Evolutionary conservation across 805 yeast species (phyloP).

Genomic region (Candida yuanshanica): DNA sequence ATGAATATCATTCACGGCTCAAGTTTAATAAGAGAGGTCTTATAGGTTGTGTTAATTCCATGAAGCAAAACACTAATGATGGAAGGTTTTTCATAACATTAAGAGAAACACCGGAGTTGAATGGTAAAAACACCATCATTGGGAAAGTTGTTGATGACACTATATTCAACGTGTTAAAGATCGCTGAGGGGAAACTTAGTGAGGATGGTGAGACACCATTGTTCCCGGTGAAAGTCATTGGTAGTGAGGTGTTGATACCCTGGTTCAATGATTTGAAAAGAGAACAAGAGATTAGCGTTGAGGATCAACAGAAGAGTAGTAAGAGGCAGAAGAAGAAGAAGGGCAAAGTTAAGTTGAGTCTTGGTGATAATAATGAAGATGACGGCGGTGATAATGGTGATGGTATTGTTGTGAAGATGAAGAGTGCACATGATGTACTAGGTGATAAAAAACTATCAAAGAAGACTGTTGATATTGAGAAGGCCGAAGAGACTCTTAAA

Average conservation of each 20-base stretch:
- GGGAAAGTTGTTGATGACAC: conserved; percentile 57
- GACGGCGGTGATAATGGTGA: conserved; percentile 31
- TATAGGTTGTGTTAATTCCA: conserved; percentile 42
- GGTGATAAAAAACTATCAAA: conserved; percentile 22
- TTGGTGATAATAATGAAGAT: conserved; percentile 16
- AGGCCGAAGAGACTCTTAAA: not conserved
- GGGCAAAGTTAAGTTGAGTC: conserved; percentile 30
- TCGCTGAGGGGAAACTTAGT: conserved; percentile 41
- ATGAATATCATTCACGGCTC: conserved; percentile 49
- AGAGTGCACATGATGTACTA: conserved; percentile 36
- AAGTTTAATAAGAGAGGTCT: conserved; percentile 47
- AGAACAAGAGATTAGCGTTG: conserved; percentile 7
- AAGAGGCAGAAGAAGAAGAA: conserved; percentile 18
- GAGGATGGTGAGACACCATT: conserved; percentile 39
- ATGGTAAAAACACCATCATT: conserved; percentile 39
- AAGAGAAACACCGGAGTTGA: conserved; percentile 38
- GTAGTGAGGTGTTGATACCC: conserved; percentile 36
- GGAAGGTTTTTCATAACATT: conserved; percentile 46
- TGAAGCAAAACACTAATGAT: conserved; percentile 26
- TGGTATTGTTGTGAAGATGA: conserved; percentile 29
- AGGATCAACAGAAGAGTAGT: not conserved
- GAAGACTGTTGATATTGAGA: not conserved
- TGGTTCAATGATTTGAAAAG: conserved; percentile 41
- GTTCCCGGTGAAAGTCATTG: conserved; percentile 43
- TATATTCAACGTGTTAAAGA: conserved; percentile 44